Percentiles rank a stretch among this genome's conserved stretches.
phyloP scores from a whole-genome alignment of 495 filamentous ascomycete species.

The Diplogelasinospora grovesii region DNA sequence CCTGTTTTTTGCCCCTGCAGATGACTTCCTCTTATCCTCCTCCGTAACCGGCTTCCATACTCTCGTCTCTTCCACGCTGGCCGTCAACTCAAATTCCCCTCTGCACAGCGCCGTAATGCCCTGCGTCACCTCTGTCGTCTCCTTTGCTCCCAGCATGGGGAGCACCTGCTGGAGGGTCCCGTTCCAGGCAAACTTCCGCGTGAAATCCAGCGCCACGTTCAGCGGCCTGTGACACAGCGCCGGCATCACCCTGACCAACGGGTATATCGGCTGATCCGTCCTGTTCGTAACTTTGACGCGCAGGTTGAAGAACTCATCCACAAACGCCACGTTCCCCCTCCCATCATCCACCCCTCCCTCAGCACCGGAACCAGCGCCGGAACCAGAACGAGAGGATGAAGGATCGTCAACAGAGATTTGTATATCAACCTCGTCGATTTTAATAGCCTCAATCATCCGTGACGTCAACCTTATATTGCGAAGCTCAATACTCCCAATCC shows the following conservation, averaged over 20 bases:
- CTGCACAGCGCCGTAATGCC: constrained; percentile 66
- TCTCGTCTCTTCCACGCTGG: constrained; percentile 71
- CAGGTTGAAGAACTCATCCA: constrained; percentile 67
- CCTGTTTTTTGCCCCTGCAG: constrained; percentile 33
- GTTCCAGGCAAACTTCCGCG: constrained; percentile 73
- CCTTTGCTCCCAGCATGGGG: constrained; percentile 50
- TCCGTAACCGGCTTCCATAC: constrained; percentile 29
- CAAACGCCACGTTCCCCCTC: constrained; percentile 37
- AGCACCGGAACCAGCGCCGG: no score
- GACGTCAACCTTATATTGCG: constrained; percentile 63
- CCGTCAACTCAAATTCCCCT: constrained; percentile 77
- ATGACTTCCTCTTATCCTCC: constrained; percentile 15
- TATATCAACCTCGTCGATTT: constrained; percentile 72
- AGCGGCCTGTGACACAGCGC: constrained; percentile 65
- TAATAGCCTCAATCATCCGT: constrained; percentile 78
- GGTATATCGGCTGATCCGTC: constrained; percentile 57
- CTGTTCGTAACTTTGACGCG: constrained; percentile 65
- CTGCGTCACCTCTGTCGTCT: constrained; percentile 48
- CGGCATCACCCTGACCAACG: constrained; percentile 71
- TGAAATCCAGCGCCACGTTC: constrained; percentile 72
- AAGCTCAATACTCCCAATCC: constrained; percentile 67
- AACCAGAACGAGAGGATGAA: constrained; percentile 2
- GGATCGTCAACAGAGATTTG: constrained; percentile 47
- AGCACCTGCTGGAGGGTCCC: constrained; percentile 73
- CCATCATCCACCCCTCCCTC: not conserved